phyloP scores from a whole-genome alignment of 179 eudicot genomes.

The Heliamphora ciliata region DNA sequence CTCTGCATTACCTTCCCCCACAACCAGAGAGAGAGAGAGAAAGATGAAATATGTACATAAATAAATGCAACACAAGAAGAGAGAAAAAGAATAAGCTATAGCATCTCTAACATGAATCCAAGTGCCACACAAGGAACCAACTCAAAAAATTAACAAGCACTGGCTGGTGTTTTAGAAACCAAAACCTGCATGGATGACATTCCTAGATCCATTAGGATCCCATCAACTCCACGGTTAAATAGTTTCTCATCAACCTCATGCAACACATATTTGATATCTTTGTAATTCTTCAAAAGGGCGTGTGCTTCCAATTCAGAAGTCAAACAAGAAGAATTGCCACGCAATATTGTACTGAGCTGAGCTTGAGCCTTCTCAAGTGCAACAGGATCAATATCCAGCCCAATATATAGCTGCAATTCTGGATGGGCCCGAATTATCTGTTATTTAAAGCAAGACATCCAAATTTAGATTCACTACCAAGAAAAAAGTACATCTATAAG shows the following conservation, averaged over 20 bases:
- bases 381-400: conserved; percentile 83
- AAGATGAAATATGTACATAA: not conserved
- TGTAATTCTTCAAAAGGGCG: conserved; percentile 54
- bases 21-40: not conserved
- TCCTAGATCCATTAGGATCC: conserved; percentile 92
- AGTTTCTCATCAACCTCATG: conserved; percentile 51
- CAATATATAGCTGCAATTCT: conserved; percentile 65
- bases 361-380: conserved; percentile 69
- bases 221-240: conserved; percentile 50
- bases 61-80: not conserved
- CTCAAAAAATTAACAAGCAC: not conserved
- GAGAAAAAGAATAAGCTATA: not conserved
- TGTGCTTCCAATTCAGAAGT: conserved; percentile 39
- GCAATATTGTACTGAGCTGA: conserved; percentile 36
- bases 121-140: not conserved
- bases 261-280: conserved; percentile 46
- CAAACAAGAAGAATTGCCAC: conserved; percentile 23
- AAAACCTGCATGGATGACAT: conserved; percentile 99
- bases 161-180: conserved; percentile 9
- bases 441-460: conserved; percentile 12
- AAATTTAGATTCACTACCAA: not conserved
- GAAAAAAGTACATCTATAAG: not conserved
- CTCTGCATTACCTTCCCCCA: not conserved
- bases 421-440: conserved; percentile 88
- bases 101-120: not conserved